Evolutionary conservation across 306 rosid species (phyloP).

Genomic region (Lithocarpus polystachyus): DNA sequence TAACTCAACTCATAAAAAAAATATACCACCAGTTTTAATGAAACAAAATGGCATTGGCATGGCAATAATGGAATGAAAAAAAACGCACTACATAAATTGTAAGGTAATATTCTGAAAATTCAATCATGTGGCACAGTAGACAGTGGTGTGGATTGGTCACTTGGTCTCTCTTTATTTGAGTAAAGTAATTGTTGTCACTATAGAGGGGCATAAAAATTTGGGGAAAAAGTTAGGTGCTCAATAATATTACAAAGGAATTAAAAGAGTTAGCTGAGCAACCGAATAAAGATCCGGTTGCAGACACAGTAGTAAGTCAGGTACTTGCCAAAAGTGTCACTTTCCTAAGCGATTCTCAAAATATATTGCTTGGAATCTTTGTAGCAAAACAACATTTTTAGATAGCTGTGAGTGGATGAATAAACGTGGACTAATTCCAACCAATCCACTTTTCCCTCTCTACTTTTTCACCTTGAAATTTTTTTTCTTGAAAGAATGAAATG

Average conservation of each 20-base stretch:
- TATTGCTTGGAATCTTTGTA: slow-evolving; percentile 45
- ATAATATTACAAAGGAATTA: background rate
- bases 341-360: slow-evolving; percentile 31
- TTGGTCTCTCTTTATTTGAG: no score
- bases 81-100: no score
- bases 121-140: no score
- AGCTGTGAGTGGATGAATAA: slow-evolving; percentile 1
- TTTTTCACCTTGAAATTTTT: background rate
- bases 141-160: no score
- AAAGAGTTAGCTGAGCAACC: background rate
- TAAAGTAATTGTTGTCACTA: no score
- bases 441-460: slow-evolving; percentile 3
- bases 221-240: background rate
- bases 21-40: no score
- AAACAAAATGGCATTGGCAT: no score
- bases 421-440: slow-evolving; percentile 43
- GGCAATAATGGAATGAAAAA: no score
- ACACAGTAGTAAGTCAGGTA: background rate
- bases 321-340: slow-evolving; percentile 46
- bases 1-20: no score
- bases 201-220: no score
- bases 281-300: slow-evolving; percentile 11
- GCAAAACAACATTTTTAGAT: slow-evolving; percentile 10
- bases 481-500: no score
- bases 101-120: no score